Percentiles rank a stretch among this genome's conserved stretches.
Conservation (phyloP, 495 filamentous ascomycete genomes). For the Jackrogersella minutella region DNA sequence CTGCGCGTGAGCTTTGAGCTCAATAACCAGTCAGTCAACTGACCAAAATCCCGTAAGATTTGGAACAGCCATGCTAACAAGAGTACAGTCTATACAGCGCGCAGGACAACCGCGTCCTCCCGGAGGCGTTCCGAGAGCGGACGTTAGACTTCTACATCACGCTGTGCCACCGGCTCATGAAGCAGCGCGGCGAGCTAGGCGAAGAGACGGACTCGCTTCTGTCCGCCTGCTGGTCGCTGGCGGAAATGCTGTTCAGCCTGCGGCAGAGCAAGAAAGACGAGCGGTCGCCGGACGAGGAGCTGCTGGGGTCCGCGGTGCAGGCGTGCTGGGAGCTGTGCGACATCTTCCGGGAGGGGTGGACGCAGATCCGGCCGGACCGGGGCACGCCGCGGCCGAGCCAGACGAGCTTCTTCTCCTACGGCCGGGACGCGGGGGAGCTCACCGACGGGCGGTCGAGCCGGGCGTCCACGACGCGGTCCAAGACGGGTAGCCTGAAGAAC, state of each 20-base stretch:
- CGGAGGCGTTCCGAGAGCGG: slow-evolving; percentile 86
- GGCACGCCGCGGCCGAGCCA: slow-evolving; percentile 87
- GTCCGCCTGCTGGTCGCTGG: slow-evolving; percentile 86
- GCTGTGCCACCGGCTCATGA: slow-evolving; percentile 91
- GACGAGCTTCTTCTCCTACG: slow-evolving; percentile 66
- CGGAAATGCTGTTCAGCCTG: slow-evolving; percentile 93
- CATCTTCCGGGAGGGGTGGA: slow-evolving; percentile 93
- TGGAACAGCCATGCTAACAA: background rate
- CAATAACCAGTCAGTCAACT: slow-evolving; percentile 74
- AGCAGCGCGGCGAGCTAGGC: slow-evolving; percentile 78
- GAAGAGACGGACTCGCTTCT: slow-evolving; percentile 85
- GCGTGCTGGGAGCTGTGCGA: slow-evolving; percentile 96
- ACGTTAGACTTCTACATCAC: slow-evolving; percentile 95
- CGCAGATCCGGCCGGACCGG: slow-evolving; percentile 83
- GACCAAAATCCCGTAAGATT: background rate
- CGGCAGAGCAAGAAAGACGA: slow-evolving; percentile 82
- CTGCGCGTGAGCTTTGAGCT: slow-evolving; percentile 91
- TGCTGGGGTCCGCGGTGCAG: slow-evolving; percentile 85
- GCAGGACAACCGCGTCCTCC: slow-evolving; percentile 78
- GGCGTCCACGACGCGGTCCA: slow-evolving; percentile 56
- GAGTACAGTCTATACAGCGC: slow-evolving; percentile 77
- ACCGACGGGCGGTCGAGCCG: slow-evolving; percentile 44
- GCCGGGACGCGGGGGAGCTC: slow-evolving; percentile 29
- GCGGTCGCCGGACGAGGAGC: slow-evolving; percentile 77
- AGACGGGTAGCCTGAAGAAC: slow-evolving; percentile 54